These are phyloP conservation scores for Xylariaceae sp. DNA, from an alignment of 2,329 filamentous ascomycete species.

Conservation along the genomic window DNA sequence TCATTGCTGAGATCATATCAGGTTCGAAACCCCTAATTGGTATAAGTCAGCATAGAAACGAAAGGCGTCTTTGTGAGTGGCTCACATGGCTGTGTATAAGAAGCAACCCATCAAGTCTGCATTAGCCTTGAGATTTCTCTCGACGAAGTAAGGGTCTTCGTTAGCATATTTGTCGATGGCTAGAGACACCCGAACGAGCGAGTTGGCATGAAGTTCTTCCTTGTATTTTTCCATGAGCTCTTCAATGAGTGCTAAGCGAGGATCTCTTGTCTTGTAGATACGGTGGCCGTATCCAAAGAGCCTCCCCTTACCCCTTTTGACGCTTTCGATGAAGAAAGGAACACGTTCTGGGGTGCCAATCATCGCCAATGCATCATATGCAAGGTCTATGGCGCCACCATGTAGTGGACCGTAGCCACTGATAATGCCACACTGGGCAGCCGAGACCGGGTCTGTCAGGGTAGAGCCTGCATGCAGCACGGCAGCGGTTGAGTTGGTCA, in stretches of 20 bases:
- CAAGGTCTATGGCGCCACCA: constrained; percentile 56
- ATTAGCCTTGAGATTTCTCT: constrained; percentile 49
- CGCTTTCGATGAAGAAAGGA: constrained; percentile 46
- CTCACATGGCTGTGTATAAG: constrained; percentile 48
- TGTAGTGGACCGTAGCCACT: constrained; percentile 55
- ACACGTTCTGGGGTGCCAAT: constrained; percentile 49
- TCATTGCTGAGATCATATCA: constrained; percentile 41
- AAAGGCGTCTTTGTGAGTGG: constrained; percentile 1
- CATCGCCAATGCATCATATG: constrained; percentile 50
- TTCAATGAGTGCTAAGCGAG: constrained; percentile 36
- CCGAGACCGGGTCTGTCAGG: constrained; percentile 52
- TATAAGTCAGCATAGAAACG: constrained; percentile 10
- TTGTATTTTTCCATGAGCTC: constrained; percentile 35
- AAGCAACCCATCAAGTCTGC: constrained; percentile 54
- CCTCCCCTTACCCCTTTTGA: constrained; percentile 49
- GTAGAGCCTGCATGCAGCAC: constrained; percentile 55
- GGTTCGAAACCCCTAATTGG: constrained; percentile 39
- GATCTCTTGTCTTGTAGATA: constrained; percentile 40
- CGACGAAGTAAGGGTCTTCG: constrained; percentile 47
- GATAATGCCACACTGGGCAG: constrained; percentile 48
- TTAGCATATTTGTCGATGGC: constrained; percentile 47
- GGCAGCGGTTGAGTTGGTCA: constrained; percentile 56
- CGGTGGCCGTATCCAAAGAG: constrained; percentile 49
- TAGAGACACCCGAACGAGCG: constrained; percentile 46
- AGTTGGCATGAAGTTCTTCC: constrained; percentile 39